Base-by-base conservation (phyloP, 352 stramenopile genomes). In the Phytophthora multivora region DNA sequence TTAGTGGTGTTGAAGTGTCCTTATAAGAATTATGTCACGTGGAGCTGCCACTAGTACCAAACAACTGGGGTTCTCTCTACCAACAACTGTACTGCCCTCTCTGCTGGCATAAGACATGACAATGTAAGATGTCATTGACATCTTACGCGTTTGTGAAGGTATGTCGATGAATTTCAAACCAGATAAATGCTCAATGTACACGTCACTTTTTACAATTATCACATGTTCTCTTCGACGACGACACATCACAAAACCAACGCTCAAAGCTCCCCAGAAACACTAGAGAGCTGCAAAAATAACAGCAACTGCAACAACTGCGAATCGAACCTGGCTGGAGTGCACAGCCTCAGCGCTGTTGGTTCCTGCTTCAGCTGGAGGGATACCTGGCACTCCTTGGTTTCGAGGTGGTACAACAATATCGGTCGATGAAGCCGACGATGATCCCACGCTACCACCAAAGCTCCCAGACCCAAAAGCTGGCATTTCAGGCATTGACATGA, bases 31-130 rank as follows among this genome's bases (percentile, higher is more conserved):
- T 33, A n/a, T 33, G 28, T 33, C 9, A 33, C 28, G 28, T 33
- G 28, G 28, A 13, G 28, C 16, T 48, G 21, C 21, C 26, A n/a
- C 51, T 4, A 21, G 13, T 45, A 31, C 47, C 10, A 45, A 59
- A 33, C 53, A 55, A 48, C 31, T 54, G 53, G 53, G 16, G 15
- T 19, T 51, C 48, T 52, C 57, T 65, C 48, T 52, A 42, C 13
- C 28, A 46, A 7, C 16, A 54, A 33, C 21, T 54, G 47, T 12
- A 23, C n/a, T 21, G 30, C 8, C 18, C 47, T 55, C 48, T 45
- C 18, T 54, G 5, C 10, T 21, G 7, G 9, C 13, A 50, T 25
- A 36, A 28, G 13, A 23, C 41, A 48, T n/a, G n/a, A 10, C 26
- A 1, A 30, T 30, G n/a, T n/a, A n/a, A n/a, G n/a, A n/a, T n/a